Percentiles rank a stretch among this genome's conserved stretches.
These are phyloP conservation scores for Cruciata laevipes DNA, from an alignment of 257 asterid genomes.

Conservation along the genomic window DNA sequence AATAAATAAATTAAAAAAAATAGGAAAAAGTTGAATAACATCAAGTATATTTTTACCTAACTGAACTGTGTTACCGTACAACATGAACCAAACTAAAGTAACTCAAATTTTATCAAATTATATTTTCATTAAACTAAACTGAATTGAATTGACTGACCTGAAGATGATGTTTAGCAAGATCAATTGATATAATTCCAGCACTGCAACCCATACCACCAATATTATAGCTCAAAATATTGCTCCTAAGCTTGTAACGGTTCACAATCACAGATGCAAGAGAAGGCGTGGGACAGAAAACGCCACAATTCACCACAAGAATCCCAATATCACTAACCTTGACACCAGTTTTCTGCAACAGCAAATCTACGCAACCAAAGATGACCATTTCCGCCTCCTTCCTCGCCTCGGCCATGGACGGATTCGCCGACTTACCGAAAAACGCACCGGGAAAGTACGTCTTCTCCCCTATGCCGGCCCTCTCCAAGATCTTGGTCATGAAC, in stretches of 20 bases:
- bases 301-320: conserved; percentile 28
- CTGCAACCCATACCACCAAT: conserved; percentile 43
- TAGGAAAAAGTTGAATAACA: too few relatives aligned
- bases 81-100: too few relatives aligned
- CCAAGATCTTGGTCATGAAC: conserved; percentile 24
- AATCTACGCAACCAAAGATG: conserved; percentile 28
- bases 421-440: conserved; percentile 8
- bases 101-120: too few relatives aligned
- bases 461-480: conserved; percentile 22
- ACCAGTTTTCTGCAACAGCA: conserved; percentile 21
- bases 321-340: conserved; percentile 30
- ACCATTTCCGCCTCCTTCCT: conserved; percentile 30
- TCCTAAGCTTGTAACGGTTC: conserved; percentile 34
- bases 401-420: conserved; percentile 19
- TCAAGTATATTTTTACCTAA: neutral
- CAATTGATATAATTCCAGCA: conserved; percentile 32
- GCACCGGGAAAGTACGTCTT: conserved; percentile 24
- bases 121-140: too few relatives aligned
- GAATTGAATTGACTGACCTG: conserved; percentile 14
- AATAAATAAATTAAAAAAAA: too few relatives aligned
- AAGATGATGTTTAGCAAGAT: conserved; percentile 32
- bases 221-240: conserved; percentile 26
- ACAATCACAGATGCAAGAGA: conserved; percentile 31
- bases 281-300: conserved; percentile 24
- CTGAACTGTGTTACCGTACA: too few relatives aligned